Conservation (phyloP, 495 filamentous ascomycete species). For the Sphaerosporella brunnea region DNA sequence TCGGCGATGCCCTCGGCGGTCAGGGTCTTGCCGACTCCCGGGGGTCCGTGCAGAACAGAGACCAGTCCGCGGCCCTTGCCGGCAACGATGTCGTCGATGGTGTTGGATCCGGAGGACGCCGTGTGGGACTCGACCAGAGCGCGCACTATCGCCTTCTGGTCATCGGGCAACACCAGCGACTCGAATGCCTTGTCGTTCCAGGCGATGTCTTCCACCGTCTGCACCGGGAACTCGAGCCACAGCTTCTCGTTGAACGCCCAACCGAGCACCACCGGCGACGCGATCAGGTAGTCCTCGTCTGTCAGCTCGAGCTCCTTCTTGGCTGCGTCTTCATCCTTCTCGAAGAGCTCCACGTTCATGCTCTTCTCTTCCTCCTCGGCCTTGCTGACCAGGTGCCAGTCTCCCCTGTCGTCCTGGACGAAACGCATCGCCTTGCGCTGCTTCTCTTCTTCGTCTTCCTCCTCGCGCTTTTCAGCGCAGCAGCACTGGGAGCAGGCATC, state of each 20-base stretch:
- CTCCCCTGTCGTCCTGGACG: constrained; percentile 44
- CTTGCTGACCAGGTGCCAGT: constrained; percentile 29
- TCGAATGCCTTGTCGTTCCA: constrained; percentile 74
- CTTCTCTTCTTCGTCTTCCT: constrained; percentile 37
- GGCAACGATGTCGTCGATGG: constrained; percentile 68
- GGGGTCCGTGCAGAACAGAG: constrained; percentile 40
- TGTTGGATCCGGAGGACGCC: constrained; percentile 47
- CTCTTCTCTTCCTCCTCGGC: not conserved
- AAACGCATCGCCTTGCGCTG: constrained; percentile 39
- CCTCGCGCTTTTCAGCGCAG: constrained; percentile 17
- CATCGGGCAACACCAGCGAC: constrained; percentile 53
- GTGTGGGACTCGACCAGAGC: constrained; percentile 67
- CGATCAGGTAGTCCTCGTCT: constrained; percentile 72
- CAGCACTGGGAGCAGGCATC: not conserved
- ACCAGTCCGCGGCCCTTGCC: constrained; percentile 64
- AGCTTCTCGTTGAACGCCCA: constrained; percentile 80
- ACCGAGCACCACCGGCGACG: constrained; percentile 86
- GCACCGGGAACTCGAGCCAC: constrained; percentile 82
- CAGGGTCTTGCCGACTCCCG: constrained; percentile 56
- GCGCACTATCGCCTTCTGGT: constrained; percentile 65
- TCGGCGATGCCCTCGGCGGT: constrained; percentile 59
- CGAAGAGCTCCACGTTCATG: constrained; percentile 29
- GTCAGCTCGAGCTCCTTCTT: constrained; percentile 41
- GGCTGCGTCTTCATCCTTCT: constrained; percentile 37
- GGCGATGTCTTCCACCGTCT: constrained; percentile 59